These are phyloP conservation scores for Dictyophora rubrovolvata DNA, from an alignment of 768 basidiomycete genomes.

Conservation along the genomic window DNA sequence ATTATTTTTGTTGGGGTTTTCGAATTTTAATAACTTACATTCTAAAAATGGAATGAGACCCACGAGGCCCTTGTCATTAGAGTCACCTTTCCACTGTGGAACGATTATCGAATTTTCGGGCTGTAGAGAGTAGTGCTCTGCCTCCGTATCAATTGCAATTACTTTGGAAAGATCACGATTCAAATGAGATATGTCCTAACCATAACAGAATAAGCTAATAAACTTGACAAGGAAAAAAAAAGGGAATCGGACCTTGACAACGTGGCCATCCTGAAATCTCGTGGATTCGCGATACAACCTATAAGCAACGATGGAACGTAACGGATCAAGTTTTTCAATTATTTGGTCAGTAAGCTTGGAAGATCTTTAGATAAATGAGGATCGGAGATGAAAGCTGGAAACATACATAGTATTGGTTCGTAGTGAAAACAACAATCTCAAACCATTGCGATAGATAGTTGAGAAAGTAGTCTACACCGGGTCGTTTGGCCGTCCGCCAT, in stretches of 20 bases:
- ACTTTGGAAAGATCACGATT: slow-evolving; percentile 92
- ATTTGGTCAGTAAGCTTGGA: slow-evolving; percentile 79
- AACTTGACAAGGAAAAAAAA: not conserved
- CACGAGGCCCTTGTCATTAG: slow-evolving; percentile 62
- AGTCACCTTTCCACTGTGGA: slow-evolving; percentile 77
- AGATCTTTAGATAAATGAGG: not conserved
- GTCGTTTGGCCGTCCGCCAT: slow-evolving; percentile 96
- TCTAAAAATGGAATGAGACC: slow-evolving; percentile 97
- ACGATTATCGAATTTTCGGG: slow-evolving; percentile 84
- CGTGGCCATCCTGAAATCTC: slow-evolving; percentile 65
- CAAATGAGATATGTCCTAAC: slow-evolving; percentile 81
- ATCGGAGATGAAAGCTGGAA: not conserved
- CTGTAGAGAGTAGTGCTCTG: slow-evolving; percentile 67
- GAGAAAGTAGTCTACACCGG: slow-evolving; percentile 96
- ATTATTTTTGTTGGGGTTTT: not conserved
- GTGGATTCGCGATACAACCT: slow-evolving; percentile 91
- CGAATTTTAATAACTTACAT: slow-evolving; percentile 35
- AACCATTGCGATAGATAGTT: slow-evolving; percentile 97
- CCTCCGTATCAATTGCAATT: slow-evolving; percentile 73
- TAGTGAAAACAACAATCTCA: slow-evolving; percentile 93
- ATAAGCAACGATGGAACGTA: slow-evolving; percentile 80
- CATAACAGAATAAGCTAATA: not conserved
- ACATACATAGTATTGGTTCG: slow-evolving; percentile 80
- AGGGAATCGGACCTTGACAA: slow-evolving; percentile 61
- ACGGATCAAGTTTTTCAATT: slow-evolving; percentile 89